These are phyloP conservation scores for Pyrenophora graminea DNA, from an alignment of 2,329 filamentous ascomycete genomes.

Conservation along the genomic window DNA sequence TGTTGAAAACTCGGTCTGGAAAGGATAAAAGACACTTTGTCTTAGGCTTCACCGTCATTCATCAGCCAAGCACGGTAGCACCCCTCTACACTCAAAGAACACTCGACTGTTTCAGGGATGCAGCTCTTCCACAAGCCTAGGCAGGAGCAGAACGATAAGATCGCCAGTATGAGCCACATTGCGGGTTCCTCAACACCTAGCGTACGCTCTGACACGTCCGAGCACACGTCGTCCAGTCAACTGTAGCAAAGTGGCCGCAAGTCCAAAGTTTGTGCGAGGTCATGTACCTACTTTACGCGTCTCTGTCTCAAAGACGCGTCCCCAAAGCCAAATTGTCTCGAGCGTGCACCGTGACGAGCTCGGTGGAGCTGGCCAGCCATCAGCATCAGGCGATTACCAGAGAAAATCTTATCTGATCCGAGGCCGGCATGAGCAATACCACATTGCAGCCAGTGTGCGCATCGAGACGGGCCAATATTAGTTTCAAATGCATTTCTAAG, in stretches of 20 bases:
- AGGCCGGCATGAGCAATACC: conserved; percentile 19
- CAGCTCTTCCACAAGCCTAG: no score
- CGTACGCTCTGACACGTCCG: conserved; percentile 10
- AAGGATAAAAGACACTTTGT: no score
- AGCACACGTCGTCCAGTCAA: conserved; percentile 17
- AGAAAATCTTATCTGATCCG: conserved; percentile 37
- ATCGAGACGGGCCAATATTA: conserved; percentile 11
- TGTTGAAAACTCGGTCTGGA: no score
- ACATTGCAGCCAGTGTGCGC: conserved; percentile 21
- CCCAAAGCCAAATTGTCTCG: conserved; percentile 1
- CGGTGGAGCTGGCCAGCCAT: conserved; percentile 12
- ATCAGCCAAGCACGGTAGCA: no score
- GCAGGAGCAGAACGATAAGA: no score
- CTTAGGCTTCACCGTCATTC: no score
- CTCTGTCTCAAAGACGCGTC: conserved; percentile 11
- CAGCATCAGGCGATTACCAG: conserved; percentile 15
- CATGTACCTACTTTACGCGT: background rate
- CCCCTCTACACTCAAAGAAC: no score
- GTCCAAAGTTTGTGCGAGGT: no score
- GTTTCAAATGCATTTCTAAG: conserved; percentile 36
- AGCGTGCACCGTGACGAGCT: conserved; percentile 7
- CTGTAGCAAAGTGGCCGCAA: background rate
- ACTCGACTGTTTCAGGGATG: no score
- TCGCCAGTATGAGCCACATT: background rate
- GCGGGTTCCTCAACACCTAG: conserved; percentile 1